Conservation (phyloP, 371 early-diverging fungal species). For the Entomophthora muscae region DNA sequence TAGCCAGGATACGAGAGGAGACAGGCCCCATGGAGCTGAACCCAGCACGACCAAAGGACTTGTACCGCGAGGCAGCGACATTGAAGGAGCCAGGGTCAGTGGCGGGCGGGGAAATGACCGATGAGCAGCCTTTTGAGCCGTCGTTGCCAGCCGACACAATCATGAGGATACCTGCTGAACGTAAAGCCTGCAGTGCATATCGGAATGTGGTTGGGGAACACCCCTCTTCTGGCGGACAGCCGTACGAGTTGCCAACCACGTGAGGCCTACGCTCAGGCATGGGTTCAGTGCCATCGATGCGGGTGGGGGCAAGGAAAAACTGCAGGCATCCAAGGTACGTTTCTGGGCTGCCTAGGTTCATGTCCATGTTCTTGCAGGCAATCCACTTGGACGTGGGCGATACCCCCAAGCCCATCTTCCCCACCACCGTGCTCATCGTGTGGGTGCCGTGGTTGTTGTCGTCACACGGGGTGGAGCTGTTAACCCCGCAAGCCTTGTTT, state of each 20-base stretch:
- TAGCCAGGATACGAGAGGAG: background rate
- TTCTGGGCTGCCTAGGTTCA: background rate
- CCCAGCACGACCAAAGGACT: background rate
- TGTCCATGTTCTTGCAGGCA: conserved; percentile 7
- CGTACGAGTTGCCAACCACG: conserved; percentile 7
- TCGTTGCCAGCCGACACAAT: conserved; percentile 1
- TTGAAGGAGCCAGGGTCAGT: background rate
- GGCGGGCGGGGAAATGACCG: conserved; percentile 2
- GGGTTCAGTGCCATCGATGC: background rate
- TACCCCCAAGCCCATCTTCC: background rate
- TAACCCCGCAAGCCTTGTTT: too few species aligned
- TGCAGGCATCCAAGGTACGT: conserved; percentile 4
- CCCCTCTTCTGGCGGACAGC: conserved; percentile 1
- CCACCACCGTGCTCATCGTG: conserved; percentile 5
- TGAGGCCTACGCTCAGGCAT: background rate
- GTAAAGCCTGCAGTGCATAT: background rate
- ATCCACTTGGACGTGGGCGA: conserved; percentile 5
- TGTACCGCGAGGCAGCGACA: conserved; percentile 2
- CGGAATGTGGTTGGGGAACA: conserved; percentile 1
- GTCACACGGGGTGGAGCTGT: background rate
- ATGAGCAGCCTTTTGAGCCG: background rate
- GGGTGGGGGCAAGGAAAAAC: conserved; percentile 3
- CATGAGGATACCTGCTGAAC: background rate
- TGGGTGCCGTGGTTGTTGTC: conserved; percentile 8
- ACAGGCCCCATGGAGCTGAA: conserved; percentile 7